Conservation (phyloP, 1,284 basidiomycete genomes). For the Apiotrichum laibachii region DNA sequence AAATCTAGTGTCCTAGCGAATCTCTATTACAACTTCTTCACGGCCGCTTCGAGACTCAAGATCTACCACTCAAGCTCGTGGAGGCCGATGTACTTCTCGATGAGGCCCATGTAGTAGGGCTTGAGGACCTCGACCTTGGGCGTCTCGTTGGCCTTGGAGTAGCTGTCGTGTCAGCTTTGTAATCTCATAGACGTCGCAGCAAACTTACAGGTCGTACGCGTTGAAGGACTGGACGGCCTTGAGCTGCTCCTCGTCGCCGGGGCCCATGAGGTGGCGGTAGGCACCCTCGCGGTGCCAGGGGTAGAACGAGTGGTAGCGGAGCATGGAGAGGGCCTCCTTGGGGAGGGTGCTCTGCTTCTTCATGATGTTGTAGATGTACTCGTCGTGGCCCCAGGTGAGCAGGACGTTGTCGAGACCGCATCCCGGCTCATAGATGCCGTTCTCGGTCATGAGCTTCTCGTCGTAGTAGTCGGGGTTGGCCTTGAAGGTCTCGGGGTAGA, state of each 20-base stretch:
- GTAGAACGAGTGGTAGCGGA: constrained; percentile 91
- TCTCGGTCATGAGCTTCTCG: constrained; percentile 67
- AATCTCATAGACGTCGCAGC: background rate
- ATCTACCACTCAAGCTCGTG: constrained; percentile 71
- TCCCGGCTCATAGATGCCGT: constrained; percentile 72
- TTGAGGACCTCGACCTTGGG: constrained; percentile 62
- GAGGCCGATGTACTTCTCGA: constrained; percentile 71
- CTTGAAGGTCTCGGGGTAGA: constrained; percentile 74
- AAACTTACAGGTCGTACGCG: constrained; percentile 68
- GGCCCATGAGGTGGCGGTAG: constrained; percentile 72
- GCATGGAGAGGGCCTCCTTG: constrained; percentile 80
- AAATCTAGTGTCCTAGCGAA: background rate
- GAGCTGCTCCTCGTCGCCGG: constrained; percentile 50
- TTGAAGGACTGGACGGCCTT: constrained; percentile 47
- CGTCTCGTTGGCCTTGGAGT: constrained; percentile 73
- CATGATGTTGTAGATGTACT: constrained; percentile 48
- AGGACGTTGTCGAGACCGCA: constrained; percentile 87
- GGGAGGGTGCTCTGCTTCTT: constrained; percentile 58
- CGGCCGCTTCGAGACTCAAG: background rate
- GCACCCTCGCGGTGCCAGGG: constrained; percentile 88
- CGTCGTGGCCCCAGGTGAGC: constrained; percentile 85
- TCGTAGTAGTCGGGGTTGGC: constrained; percentile 71
- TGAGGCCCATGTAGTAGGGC: constrained; percentile 65
- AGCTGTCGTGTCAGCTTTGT: constrained; percentile 59
- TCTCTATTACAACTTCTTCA: background rate